These are phyloP conservation scores for Paramecium biaurelia DNA, from an alignment of 73 alveolate species.

Conservation along the genomic window DNA sequence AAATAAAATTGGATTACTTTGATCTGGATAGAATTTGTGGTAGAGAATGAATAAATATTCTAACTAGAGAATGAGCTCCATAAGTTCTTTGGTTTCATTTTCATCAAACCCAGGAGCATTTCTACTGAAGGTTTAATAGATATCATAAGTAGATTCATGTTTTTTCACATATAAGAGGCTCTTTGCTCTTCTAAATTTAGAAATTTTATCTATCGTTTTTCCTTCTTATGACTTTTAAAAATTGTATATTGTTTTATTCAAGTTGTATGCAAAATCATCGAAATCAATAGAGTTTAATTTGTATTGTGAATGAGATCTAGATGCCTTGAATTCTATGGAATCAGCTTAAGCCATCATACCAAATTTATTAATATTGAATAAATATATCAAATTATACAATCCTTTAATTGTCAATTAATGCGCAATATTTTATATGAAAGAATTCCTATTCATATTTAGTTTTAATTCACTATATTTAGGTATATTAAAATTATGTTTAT, in stretches of 20 bases:
- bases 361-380: neutral
- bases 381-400: neutral
- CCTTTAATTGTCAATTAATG: neutral
- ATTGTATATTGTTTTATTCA: neutral
- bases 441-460: neutral
- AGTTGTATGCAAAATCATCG: constrained; percentile 7
- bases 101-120: constrained; percentile 24
- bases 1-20: neutral
- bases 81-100: neutral
- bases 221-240: neutral
- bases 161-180: neutral
- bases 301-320: neutral
- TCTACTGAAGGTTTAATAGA: neutral
- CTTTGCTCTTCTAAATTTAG: neutral
- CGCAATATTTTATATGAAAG: neutral
- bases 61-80: constrained; percentile 9
- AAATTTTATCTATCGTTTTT: neutral
- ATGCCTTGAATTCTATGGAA: neutral
- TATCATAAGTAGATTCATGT: neutral
- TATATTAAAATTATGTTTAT: neutral
- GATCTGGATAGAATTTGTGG: constrained; percentile 36
- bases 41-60: constrained; percentile 6
- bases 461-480: neutral
- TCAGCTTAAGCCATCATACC: neutral
- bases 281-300: neutral